Evolutionary conservation across 1,284 basidiomycete genomes (phyloP).

Genomic region (Puccinia horiana): DNA sequence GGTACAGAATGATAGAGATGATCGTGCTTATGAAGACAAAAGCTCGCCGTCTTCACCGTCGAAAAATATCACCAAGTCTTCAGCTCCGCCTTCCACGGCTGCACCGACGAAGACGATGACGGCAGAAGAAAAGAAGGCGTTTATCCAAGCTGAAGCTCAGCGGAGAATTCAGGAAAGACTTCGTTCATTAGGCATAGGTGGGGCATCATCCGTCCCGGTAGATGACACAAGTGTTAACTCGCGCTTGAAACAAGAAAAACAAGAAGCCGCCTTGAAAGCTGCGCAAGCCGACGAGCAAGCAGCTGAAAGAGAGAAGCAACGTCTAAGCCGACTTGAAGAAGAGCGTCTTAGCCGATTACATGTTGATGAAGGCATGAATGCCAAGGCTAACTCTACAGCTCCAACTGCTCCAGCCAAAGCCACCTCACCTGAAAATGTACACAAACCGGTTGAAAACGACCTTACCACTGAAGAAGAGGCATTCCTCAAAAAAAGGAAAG

Average conservation of each 20-base stretch:
- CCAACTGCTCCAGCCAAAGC: constrained; percentile 2
- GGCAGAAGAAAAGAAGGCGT: constrained; percentile 77
- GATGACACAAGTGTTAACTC: constrained; percentile 54
- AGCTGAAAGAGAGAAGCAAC: constrained; percentile 66
- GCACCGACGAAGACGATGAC: constrained; percentile 74
- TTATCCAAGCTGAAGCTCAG: constrained; percentile 78
- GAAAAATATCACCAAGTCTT: constrained; percentile 59
- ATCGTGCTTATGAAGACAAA: constrained; percentile 43
- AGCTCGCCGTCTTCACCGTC: constrained; percentile 55
- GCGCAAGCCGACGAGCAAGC: constrained; percentile 69
- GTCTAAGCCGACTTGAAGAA: constrained; percentile 64
- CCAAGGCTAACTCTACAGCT: constrained; percentile 70
- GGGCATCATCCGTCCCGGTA: constrained; percentile 63
- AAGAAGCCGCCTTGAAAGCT: constrained; percentile 57
- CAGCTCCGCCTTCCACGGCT: constrained; percentile 64
- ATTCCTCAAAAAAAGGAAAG: constrained; percentile 68
- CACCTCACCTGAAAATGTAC: constrained; percentile 47
- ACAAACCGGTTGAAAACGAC: constrained; percentile 48
- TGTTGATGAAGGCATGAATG: constrained; percentile 53
- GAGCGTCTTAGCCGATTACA: constrained; percentile 63
- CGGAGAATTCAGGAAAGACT: constrained; percentile 82
- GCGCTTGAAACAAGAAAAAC: constrained; percentile 56
- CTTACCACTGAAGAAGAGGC: constrained; percentile 72
- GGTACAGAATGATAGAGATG: constrained; percentile 55
- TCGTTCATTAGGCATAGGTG: constrained; percentile 76